These are phyloP conservation scores for Gossypium raimondii DNA, from an alignment of 345 rosid genomes.

Conservation along the genomic window DNA sequence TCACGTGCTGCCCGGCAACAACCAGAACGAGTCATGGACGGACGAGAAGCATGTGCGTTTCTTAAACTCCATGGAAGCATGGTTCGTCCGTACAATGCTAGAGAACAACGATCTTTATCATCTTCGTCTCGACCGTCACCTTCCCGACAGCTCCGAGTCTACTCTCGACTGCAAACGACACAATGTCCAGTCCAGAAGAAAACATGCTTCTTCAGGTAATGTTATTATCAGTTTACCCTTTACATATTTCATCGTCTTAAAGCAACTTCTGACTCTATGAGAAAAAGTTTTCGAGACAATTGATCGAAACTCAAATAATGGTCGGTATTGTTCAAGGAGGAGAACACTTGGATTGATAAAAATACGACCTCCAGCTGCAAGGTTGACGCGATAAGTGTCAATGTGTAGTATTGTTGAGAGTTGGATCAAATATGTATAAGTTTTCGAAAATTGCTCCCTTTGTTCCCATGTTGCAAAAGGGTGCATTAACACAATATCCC, in stretches of 20 bases:
- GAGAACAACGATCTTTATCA: conserved; percentile 18
- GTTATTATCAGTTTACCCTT: too few species aligned
- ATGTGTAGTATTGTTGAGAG: too few species aligned
- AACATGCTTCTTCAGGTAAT: conserved; percentile 13
- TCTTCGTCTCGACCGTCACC: conserved; percentile 36
- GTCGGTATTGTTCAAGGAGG: too few species aligned
- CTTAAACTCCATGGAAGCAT: conserved; percentile 35
- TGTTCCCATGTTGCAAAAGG: background rate
- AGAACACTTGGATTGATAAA: too few species aligned
- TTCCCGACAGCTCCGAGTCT: conserved; percentile 40
- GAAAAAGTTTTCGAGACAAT: too few species aligned
- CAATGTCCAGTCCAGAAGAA: conserved; percentile 18
- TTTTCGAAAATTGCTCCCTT: background rate
- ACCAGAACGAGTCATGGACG: conserved; percentile 28
- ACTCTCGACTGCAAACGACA: conserved; percentile 26
- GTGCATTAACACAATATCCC: too few species aligned
- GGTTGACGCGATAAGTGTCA: too few species aligned
- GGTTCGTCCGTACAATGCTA: conserved; percentile 36
- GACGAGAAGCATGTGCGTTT: conserved; percentile 37
- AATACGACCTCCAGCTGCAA: too few species aligned
- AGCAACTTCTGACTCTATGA: too few species aligned
- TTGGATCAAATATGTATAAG: too few species aligned
- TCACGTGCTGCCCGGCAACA: background rate
- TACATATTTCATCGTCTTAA: background rate
- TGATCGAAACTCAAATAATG: too few species aligned